Evolutionary conservation across 2,329 filamentous ascomycete genomes (phyloP).

Genomic region (Trichothecium roseum): DNA sequence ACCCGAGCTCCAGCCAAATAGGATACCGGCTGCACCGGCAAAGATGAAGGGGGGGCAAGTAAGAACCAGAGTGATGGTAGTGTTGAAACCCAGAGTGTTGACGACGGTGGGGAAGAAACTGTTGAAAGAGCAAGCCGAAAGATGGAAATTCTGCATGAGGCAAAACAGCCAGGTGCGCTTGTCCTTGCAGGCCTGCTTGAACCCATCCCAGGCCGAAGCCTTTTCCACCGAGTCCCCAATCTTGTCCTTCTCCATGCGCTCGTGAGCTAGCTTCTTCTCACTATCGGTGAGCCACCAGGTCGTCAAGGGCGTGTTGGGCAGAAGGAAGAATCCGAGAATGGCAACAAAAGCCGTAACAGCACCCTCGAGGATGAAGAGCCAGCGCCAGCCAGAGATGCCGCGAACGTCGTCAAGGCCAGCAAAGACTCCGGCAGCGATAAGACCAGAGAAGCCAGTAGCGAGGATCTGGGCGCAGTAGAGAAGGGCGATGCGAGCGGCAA

Average conservation of each 20-base stretch:
- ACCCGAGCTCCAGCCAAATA: constrained; percentile 38
- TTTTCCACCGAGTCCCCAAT: constrained; percentile 30
- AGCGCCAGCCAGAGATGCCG: constrained; percentile 52
- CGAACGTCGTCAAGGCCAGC: constrained; percentile 23
- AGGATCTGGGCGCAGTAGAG: constrained; percentile 52
- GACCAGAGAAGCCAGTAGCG: constrained; percentile 56
- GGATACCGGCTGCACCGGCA: constrained; percentile 33
- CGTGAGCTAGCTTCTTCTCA: constrained; percentile 35
- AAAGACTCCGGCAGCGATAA: constrained; percentile 52
- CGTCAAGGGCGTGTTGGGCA: constrained; percentile 31
- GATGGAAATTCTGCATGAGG: constrained; percentile 45
- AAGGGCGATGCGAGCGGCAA: constrained; percentile 50
- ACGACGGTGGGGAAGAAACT: constrained; percentile 36
- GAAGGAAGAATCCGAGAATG: constrained; percentile 17
- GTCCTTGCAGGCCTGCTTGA: constrained; percentile 37
- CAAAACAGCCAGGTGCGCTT: constrained; percentile 41
- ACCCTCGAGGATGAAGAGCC: constrained; percentile 47
- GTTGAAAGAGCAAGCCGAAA: constrained; percentile 36
- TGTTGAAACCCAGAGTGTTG: constrained; percentile 35
- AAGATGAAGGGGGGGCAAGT: constrained; percentile 42
- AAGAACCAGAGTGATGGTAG: constrained; percentile 38
- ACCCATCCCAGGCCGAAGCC: constrained; percentile 32
- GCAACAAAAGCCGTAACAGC: constrained; percentile 23
- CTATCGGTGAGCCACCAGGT: constrained; percentile 30
- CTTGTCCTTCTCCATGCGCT: constrained; percentile 39